Conservation (phyloP, 2,329 filamentous ascomycete genomes). For the Massarina eburnea region DNA sequence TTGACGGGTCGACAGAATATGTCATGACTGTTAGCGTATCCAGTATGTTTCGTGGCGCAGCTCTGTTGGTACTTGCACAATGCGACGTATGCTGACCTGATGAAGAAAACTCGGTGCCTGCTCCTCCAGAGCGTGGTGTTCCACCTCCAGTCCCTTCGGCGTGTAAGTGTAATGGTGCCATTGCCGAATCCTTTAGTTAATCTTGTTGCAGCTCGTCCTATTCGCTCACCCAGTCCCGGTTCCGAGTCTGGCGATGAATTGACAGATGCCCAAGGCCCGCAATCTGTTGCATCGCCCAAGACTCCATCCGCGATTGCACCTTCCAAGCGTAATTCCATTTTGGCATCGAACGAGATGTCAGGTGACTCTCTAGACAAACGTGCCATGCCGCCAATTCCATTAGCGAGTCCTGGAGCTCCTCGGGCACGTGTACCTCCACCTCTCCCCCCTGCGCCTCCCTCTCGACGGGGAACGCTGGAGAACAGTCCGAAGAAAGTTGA, state of each 20-base stretch:
- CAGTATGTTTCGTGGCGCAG: constrained; percentile 33
- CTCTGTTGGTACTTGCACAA: not conserved
- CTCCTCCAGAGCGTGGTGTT: constrained; percentile 21
- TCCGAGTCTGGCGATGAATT: constrained; percentile 90
- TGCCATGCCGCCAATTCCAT: constrained; percentile 56
- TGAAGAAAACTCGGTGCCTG: constrained; percentile 45
- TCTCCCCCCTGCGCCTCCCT: constrained; percentile 42
- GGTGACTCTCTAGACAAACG: constrained; percentile 36
- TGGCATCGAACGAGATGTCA: constrained; percentile 40
- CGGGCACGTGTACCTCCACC: constrained; percentile 54
- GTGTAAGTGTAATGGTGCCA: constrained; percentile 25
- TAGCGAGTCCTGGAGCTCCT: constrained; percentile 37
- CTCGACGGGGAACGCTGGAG: constrained; percentile 38
- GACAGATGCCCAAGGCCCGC: constrained; percentile 40
- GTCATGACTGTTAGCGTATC: constrained; percentile 42
- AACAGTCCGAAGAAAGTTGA: constrained; percentile 48
- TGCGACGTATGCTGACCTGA: constrained; percentile 14
- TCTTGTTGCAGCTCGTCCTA: constrained; percentile 59
- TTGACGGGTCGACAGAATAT: constrained; percentile 39
- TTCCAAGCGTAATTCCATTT: constrained; percentile 45
- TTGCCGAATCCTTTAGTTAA: not conserved
- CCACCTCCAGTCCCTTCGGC: constrained; percentile 41
- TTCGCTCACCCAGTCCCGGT: constrained; percentile 70
- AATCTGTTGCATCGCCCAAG: constrained; percentile 31
- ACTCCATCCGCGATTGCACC: constrained; percentile 35